Conservation (phyloP, 495 filamentous ascomycete genomes). For the Tetracladium marchalianum region DNA sequence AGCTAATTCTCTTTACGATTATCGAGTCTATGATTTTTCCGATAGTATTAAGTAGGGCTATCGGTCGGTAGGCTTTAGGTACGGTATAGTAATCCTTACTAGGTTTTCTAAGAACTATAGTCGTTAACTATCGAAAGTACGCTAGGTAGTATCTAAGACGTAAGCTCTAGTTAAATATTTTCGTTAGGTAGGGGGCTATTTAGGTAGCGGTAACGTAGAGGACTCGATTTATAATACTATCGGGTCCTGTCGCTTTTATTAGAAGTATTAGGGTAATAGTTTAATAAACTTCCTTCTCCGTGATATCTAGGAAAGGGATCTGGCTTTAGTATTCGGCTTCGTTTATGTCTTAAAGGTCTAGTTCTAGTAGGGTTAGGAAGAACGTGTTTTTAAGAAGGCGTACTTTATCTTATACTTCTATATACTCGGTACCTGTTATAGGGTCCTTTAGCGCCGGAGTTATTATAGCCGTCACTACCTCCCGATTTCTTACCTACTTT, state of each 20-base stretch:
- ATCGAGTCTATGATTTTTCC: conserved; percentile 24
- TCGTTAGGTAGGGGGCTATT: conserved; percentile 5
- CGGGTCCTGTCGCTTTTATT: conserved; percentile 22
- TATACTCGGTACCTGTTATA: background rate
- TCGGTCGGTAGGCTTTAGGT: conserved; percentile 23
- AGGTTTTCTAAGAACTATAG: conserved; percentile 23
- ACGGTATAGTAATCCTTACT: conserved; percentile 20
- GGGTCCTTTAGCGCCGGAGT: conserved; percentile 2
- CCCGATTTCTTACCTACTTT: conserved; percentile 6
- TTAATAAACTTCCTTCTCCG: background rate
- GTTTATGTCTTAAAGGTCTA: conserved; percentile 5
- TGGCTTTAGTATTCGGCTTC: background rate
- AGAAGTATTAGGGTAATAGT: background rate
- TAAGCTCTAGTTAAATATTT: conserved; percentile 21
- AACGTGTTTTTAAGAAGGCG: background rate
- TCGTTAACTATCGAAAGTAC: conserved; percentile 9
- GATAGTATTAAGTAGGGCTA: conserved; percentile 26
- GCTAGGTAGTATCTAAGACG: conserved; percentile 15
- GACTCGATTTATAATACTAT: conserved; percentile 19
- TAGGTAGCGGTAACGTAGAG: conserved; percentile 5
- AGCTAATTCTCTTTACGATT: conserved; percentile 17
- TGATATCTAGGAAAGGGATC: background rate
- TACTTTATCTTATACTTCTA: conserved; percentile 3
- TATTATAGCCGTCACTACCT: conserved; percentile 4
- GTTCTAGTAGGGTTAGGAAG: background rate